These are phyloP conservation scores for Rhizopus delemar DNA, from an alignment of 371 early-diverging fungal species.

Conservation along the genomic window DNA sequence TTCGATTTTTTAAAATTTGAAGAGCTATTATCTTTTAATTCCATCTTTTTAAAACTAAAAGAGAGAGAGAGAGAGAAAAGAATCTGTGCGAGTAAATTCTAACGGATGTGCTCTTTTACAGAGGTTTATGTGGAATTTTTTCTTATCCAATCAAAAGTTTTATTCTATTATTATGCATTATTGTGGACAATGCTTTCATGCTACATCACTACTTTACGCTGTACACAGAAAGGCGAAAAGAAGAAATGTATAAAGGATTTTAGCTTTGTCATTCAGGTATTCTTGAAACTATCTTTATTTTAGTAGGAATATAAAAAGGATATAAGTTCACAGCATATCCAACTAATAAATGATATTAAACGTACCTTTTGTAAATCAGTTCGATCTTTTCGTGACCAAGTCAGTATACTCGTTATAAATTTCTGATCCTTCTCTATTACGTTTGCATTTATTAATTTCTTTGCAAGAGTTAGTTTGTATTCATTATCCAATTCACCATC, in stretches of 20 bases:
- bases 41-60: background rate
- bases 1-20: background rate
- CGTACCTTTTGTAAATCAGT: conserved; percentile 27
- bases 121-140: conserved; percentile 3
- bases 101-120: background rate
- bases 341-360: background rate
- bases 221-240: no score
- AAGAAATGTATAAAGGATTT: no score
- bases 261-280: no score
- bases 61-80: background rate
- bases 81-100: background rate
- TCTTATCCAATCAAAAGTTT: background rate
- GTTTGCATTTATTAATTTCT: conserved; percentile 36
- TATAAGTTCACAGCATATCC: background rate
- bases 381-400: conserved; percentile 40
- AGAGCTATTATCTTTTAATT: background rate
- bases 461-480: conserved; percentile 31
- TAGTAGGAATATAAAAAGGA: no score
- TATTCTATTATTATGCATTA: background rate
- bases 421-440: conserved; percentile 16
- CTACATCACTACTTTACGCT: no score
- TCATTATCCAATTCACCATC: conserved; percentile 30
- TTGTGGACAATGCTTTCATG: no score
- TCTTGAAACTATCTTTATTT: no score
- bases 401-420: conserved; percentile 27